phyloP scores from a whole-genome alignment of 208 protist species.

The Leishmania major region DNA sequence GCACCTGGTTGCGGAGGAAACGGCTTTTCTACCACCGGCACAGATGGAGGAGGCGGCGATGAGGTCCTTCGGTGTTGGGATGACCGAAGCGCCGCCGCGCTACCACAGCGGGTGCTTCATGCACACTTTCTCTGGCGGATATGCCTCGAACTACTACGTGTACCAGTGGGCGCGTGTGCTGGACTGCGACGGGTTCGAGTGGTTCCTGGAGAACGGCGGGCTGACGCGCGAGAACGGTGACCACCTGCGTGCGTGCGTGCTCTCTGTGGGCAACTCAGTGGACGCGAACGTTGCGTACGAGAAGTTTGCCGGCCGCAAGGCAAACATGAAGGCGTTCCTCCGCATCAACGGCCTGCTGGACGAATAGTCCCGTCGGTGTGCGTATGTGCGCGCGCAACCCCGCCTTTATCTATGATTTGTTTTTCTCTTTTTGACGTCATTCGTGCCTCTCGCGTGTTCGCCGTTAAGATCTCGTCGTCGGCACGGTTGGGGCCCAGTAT shows the following conservation, averaged over 20 bases:
- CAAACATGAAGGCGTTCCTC: conserved; percentile 38
- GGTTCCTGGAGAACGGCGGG: conserved; percentile 66
- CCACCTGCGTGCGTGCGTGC: conserved; percentile 65
- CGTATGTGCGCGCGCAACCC: not conserved
- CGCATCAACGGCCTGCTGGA: conserved; percentile 24
- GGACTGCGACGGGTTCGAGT: conserved; percentile 61
- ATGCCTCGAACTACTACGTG: conserved; percentile 69
- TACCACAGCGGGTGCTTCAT: conserved; percentile 54
- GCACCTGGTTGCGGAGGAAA: conserved; percentile 45
- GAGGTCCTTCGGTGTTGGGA: conserved; percentile 2
- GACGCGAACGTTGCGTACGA: conserved; percentile 50
- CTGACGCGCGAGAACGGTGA: conserved; percentile 53
- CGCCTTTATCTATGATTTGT: not conserved
- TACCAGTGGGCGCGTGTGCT: conserved; percentile 78
- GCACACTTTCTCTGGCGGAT: conserved; percentile 75
- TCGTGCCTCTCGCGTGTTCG: no score
- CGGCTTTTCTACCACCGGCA: conserved; percentile 8
- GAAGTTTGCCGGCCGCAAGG: conserved; percentile 38
- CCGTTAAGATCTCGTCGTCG: no score
- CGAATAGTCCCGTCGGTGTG: not conserved
- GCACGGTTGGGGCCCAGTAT: no score
- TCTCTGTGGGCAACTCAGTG: conserved; percentile 54
- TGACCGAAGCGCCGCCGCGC: conserved; percentile 30
- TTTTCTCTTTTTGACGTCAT: not conserved
- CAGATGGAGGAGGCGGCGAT: conserved; percentile 43